phyloP scores from a whole-genome alignment of 495 filamentous ascomycete species.

The Trichoderma asperelloides region DNA sequence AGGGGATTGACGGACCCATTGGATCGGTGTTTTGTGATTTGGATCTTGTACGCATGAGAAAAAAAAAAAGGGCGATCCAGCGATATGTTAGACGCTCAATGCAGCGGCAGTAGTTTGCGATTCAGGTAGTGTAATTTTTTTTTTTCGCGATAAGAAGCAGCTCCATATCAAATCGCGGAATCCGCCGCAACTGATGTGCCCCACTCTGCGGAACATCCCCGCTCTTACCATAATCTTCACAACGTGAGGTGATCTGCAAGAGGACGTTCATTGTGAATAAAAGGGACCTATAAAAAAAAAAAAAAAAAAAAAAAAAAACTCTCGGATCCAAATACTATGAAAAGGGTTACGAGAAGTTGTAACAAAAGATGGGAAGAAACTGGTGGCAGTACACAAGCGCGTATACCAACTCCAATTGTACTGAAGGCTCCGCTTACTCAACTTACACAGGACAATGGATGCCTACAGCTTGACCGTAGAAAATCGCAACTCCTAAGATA shows the following conservation, averaged over 20 bases:
- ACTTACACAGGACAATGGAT: no score
- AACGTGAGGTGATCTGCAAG: background rate
- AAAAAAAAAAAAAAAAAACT: no score
- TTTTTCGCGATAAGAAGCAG: constrained; percentile 3
- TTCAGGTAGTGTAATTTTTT: background rate
- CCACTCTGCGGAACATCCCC: background rate
- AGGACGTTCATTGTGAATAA: no score
- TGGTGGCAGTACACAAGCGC: no score
- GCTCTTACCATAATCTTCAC: background rate
- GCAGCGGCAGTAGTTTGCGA: background rate
- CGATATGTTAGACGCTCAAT: background rate
- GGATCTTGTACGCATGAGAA: background rate
- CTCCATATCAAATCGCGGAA: background rate
- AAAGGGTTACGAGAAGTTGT: no score
- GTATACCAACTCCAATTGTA: no score
- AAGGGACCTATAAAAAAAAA: no score
- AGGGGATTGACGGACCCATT: constrained; percentile 17
- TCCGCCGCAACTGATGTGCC: background rate
- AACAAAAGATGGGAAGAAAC: no score
- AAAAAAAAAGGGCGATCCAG: background rate
- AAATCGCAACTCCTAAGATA: no score
- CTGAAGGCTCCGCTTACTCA: no score
- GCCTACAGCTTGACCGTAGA: no score
- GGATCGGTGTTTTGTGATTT: background rate
- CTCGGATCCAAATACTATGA: no score